phyloP scores from a whole-genome alignment of 106 monocot species.

The Agapanthus africanus region DNA sequence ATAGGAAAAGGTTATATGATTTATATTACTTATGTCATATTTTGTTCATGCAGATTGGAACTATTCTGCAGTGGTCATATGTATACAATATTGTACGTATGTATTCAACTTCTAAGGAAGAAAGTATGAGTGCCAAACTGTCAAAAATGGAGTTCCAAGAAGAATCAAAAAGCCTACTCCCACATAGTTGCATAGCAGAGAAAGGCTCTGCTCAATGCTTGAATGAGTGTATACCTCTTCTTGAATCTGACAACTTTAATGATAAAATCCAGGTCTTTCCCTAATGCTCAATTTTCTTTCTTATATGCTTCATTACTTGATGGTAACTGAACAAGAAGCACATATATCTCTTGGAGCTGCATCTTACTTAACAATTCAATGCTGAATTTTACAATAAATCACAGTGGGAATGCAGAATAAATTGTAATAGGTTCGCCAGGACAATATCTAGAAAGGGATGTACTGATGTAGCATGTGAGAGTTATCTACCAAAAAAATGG shows the following conservation, averaged over 20 bases:
- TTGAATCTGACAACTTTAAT: not conserved
- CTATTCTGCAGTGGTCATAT: slow-evolving; percentile 13
- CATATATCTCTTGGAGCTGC: not conserved
- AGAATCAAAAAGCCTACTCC: not conserved
- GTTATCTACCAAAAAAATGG: not conserved
- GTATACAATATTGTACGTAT: slow-evolving; percentile 15
- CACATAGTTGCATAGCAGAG: not conserved
- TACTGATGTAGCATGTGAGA: not conserved
- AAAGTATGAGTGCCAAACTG: not conserved
- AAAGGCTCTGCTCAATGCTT: not conserved
- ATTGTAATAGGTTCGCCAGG: too few relatives aligned
- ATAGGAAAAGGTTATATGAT: not conserved
- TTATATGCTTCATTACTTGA: not conserved
- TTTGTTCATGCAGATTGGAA: slow-evolving; percentile 3
- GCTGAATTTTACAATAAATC: too few relatives aligned
- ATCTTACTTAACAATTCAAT: not conserved
- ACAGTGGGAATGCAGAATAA: too few relatives aligned
- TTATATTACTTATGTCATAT: not conserved
- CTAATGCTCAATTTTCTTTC: not conserved
- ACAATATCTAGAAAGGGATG: not conserved
- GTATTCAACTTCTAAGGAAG: slow-evolving; percentile 2
- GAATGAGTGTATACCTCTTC: not conserved
- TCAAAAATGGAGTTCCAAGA: not conserved
- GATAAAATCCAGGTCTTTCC: slow-evolving; percentile 5
- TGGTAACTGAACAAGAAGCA: not conserved